phyloP scores from a whole-genome alignment of 805 yeast species.

The Torulaspora quercuum region DNA sequence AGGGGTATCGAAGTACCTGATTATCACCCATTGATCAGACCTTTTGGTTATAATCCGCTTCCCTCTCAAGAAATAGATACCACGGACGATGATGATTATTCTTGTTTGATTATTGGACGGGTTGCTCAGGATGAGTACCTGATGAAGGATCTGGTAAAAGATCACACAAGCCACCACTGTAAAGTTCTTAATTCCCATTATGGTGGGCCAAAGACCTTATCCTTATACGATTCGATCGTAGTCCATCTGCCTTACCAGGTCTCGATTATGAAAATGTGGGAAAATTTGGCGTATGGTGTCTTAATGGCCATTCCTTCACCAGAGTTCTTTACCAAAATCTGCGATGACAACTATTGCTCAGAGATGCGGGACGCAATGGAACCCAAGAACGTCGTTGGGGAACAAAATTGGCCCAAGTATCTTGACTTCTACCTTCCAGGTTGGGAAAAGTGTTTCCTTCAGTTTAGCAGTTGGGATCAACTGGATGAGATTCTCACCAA shows the following conservation, averaged over 20 bases:
- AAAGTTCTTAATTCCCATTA: constrained; percentile 6
- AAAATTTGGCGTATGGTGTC: constrained; percentile 13
- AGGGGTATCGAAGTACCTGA: constrained; percentile 6
- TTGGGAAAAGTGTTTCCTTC: constrained; percentile 12
- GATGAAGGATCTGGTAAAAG: constrained; percentile 3
- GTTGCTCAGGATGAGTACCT: constrained; percentile 9
- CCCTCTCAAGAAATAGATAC: not conserved
- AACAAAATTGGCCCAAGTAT: constrained; percentile 7
- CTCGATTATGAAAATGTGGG: constrained; percentile 19
- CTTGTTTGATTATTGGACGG: constrained; percentile 11
- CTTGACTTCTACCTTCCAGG: constrained; percentile 14
- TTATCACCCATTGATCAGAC: constrained; percentile 11
- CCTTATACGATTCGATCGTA: constrained; percentile 11
- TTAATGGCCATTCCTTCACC: constrained; percentile 13
- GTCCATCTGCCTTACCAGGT: constrained; percentile 17
- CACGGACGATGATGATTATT: constrained; percentile 1
- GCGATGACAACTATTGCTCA: constrained; percentile 5
- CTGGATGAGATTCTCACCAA: constrained; percentile 7
- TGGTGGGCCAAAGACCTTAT: constrained; percentile 17
- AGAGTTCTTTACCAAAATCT: constrained; percentile 9
- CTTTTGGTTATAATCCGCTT: constrained; percentile 12
- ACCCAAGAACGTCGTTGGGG: constrained; percentile 10
- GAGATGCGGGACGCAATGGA: constrained; percentile 1
- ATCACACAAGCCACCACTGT: constrained; percentile 8
- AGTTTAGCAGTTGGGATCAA: constrained; percentile 12